Percentiles rank a stretch among this genome's conserved stretches.
Conservation (phyloP, 768 basidiomycete species). For the Terana coerulea region DNA sequence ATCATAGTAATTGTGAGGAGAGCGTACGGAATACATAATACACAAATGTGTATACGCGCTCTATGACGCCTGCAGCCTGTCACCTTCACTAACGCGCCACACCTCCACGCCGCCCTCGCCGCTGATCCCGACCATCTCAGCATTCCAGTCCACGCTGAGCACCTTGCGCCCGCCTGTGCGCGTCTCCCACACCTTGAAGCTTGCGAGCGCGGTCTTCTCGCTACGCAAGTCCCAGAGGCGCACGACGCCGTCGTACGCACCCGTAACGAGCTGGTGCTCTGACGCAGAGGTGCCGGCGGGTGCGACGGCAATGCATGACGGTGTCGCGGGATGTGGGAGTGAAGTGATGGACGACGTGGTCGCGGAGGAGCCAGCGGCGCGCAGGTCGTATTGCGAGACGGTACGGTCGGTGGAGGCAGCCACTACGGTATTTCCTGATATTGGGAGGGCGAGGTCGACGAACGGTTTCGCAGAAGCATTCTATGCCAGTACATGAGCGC, state of each 20-base stretch:
- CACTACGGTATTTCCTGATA: constrained; percentile 43
- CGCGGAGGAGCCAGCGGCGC: constrained; percentile 34
- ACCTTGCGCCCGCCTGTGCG: constrained; percentile 10
- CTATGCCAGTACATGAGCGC: constrained; percentile 31
- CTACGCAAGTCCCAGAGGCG: constrained; percentile 79
- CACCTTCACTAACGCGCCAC: constrained; percentile 11
- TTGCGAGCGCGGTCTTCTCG: constrained; percentile 57
- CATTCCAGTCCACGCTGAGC: constrained; percentile 11
- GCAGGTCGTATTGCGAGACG: constrained; percentile 67
- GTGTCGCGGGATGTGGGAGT: constrained; percentile 61
- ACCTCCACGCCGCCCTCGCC: constrained; percentile 18
- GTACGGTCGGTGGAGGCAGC: constrained; percentile 75
- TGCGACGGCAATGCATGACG: constrained; percentile 49
- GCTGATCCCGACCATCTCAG: constrained; percentile 10
- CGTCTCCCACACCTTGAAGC: constrained; percentile 58
- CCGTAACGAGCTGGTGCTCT: constrained; percentile 59
- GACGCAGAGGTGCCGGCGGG: constrained; percentile 12
- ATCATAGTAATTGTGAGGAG: no score
- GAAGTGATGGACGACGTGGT: constrained; percentile 35
- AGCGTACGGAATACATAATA: background rate
- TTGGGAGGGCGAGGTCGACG: constrained; percentile 52
- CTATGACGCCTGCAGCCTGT: background rate
- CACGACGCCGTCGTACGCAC: constrained; percentile 74
- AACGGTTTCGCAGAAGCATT: constrained; percentile 72
- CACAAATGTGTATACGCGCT: no score